These are phyloP conservation scores for Reticulascus tulasneorum DNA, from an alignment of 2,329 filamentous ascomycete species.

Conservation along the genomic window DNA sequence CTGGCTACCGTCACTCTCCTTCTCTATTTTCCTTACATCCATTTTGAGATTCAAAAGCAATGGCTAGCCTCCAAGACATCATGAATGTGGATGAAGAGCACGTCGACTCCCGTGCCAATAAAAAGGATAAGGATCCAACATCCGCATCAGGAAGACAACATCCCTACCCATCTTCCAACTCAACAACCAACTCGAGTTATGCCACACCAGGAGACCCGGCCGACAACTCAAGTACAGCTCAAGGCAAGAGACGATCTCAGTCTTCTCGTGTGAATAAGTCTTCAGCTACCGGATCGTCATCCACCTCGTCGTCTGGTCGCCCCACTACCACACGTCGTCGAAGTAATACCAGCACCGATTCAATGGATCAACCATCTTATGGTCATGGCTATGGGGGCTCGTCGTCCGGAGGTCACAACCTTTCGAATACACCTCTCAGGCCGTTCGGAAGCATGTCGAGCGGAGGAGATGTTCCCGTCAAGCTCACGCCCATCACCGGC, in stretches of 20 bases:
- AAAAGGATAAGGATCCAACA: slow-evolving; percentile 39
- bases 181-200: slow-evolving; percentile 33
- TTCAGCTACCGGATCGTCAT: slow-evolving; percentile 21
- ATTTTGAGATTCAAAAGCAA: slow-evolving; percentile 38
- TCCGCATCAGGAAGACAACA: slow-evolving; percentile 28
- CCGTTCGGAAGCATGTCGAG: slow-evolving; percentile 32
- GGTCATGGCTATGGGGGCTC: slow-evolving; percentile 18
- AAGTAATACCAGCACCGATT: slow-evolving; percentile 45
- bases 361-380: slow-evolving; percentile 39
- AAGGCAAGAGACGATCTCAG: slow-evolving; percentile 30
- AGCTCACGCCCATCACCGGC: slow-evolving; percentile 52
- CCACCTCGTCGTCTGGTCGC: slow-evolving; percentile 10
- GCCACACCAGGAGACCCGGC: slow-evolving; percentile 30
- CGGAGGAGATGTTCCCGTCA: slow-evolving; percentile 37
- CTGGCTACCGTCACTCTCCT: slow-evolving; percentile 7
- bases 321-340: slow-evolving; percentile 25
- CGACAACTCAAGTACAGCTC: slow-evolving; percentile 25
- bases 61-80: slow-evolving; percentile 54
- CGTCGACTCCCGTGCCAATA: slow-evolving; percentile 37
- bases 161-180: slow-evolving; percentile 23
- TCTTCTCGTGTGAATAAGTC: slow-evolving; percentile 26
- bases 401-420: slow-evolving; percentile 18
- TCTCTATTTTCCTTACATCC: slow-evolving; percentile 23
- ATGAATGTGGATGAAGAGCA: slow-evolving; percentile 53
- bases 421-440: slow-evolving; percentile 31